Conservation (phyloP, 2,329 filamentous ascomycete genomes). For the Hypoxylon rubiginosum region DNA sequence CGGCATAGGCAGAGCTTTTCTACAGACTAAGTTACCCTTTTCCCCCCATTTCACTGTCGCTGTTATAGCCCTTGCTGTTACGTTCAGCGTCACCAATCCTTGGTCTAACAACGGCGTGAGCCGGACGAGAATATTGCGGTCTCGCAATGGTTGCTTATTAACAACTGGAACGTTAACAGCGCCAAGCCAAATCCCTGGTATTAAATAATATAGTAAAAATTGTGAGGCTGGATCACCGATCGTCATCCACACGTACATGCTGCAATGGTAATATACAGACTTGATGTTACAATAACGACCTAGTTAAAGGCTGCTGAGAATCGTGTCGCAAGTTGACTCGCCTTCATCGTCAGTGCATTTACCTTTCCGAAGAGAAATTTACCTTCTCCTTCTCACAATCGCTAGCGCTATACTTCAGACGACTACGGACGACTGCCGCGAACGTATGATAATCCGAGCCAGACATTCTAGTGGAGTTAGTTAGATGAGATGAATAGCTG, state of each 20-base stretch:
- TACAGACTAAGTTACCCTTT: not conserved
- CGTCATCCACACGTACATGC: not conserved
- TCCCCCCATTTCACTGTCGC: slow-evolving; percentile 10
- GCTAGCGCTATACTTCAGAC: not conserved
- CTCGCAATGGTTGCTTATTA: slow-evolving; percentile 9
- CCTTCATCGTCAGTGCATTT: not conserved
- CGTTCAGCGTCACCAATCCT: slow-evolving; percentile 9
- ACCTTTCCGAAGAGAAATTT: not conserved
- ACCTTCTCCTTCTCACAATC: no score
- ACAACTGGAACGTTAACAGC: slow-evolving; percentile 18
- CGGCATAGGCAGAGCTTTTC: not conserved
- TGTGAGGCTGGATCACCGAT: slow-evolving; percentile 16
- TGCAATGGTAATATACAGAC: slow-evolving; percentile 15
- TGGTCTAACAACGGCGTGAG: slow-evolving; percentile 29
- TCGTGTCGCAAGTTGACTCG: slow-evolving; percentile 5
- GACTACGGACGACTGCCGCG: not conserved
- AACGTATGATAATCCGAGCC: no score
- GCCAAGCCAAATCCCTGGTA: slow-evolving; percentile 26
- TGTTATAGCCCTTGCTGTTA: slow-evolving; percentile 8
- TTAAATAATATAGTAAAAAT: slow-evolving; percentile 14
- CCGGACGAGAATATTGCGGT: slow-evolving; percentile 18
- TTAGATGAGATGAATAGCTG: slow-evolving; percentile 1
- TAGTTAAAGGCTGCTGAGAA: slow-evolving; percentile 4
- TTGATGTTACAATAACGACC: slow-evolving; percentile 16
- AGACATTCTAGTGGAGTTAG: not conserved